phyloP scores from a whole-genome alignment of 768 basidiomycete genomes.

The Tricholoma matsutake region DNA sequence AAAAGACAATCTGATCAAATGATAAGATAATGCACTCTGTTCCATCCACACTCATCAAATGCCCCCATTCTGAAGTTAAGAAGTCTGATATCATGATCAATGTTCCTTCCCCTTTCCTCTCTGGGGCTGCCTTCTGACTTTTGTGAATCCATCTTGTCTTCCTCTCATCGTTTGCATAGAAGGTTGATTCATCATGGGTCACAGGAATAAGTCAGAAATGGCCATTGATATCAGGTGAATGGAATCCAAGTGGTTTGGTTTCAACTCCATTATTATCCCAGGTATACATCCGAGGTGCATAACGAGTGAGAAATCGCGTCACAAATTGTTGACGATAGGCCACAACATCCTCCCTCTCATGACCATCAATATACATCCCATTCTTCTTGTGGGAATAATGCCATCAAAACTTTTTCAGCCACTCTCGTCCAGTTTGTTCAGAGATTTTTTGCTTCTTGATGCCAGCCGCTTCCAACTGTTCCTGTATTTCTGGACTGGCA shows the following conservation, averaged over 20 bases:
- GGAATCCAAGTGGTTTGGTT: constrained; percentile 13
- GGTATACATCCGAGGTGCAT: no score
- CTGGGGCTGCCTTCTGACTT: no score
- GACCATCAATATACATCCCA: no score
- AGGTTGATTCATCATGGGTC: neutral
- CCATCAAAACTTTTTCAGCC: constrained; percentile 23
- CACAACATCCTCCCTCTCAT: constrained; percentile 28
- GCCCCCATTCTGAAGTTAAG: no score
- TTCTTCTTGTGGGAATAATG: constrained; percentile 17
- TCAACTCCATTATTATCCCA: constrained; percentile 25
- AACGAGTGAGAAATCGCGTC: constrained; percentile 14
- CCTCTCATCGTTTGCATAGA: neutral
- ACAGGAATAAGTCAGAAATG: neutral
- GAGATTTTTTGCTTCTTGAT: constrained; percentile 12
- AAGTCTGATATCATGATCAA: no score
- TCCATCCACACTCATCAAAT: no score
- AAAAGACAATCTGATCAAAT: no score
- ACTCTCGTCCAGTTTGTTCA: constrained; percentile 6
- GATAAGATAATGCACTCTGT: no score
- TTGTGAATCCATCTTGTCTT: no score
- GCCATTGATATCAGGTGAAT: neutral
- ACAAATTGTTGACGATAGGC: constrained; percentile 27
- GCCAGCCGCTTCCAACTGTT: neutral
- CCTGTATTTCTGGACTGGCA: no score
- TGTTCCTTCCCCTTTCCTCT: no score